Evolutionary conservation across 2,329 filamentous ascomycete species (phyloP), one percentile per base, ranked within the genome.

Genomic region (Boeremia exigua): DNA sequence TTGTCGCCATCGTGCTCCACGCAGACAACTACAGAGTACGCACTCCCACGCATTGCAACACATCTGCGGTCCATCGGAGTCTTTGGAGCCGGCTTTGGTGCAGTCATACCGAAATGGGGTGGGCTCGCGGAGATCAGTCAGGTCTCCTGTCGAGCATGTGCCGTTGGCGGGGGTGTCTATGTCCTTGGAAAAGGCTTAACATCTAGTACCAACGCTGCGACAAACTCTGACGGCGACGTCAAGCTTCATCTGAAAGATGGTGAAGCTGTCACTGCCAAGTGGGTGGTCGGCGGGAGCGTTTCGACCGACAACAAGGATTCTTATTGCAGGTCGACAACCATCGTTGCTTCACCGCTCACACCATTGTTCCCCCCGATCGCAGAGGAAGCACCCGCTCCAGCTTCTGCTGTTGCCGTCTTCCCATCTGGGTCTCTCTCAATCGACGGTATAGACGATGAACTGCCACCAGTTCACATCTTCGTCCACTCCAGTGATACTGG

Each of bases 101-200:
- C 92, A 42, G 86, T 99, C 11, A 86, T 96, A 63, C 89, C 93
- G 19, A 97, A 96, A 81, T 99, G 92, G 88, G 94, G 94, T 42
- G 92, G 94, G 27, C 82, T 90, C 42, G 89, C 92, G 29, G 94
- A 99, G 76, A 86, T 98, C 56, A 87, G 90, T 28, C 94, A 99
- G 79, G 92, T 96, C 23, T 91, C 88, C 4, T 98, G 95, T 73
- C 89, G 94, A 64, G 92, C 94, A 34, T 88, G 88, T 59, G 94
- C 94, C 17, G 95, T 99, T 6, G 94, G 94, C 32, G 95, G 95
- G 43, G 91, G 88, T 10, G 85, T 96, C 3, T 98, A 98, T 77
- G 91, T 96, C 73, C 84, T 98, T 14, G 89, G 87, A 38, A 88
- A 88, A 44, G 87, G 87, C 9, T 79, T 95, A 49, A 65, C 75